Conservation (phyloP, 2,329 filamentous ascomycete genomes). For the Fusarium xyrophilum region DNA sequence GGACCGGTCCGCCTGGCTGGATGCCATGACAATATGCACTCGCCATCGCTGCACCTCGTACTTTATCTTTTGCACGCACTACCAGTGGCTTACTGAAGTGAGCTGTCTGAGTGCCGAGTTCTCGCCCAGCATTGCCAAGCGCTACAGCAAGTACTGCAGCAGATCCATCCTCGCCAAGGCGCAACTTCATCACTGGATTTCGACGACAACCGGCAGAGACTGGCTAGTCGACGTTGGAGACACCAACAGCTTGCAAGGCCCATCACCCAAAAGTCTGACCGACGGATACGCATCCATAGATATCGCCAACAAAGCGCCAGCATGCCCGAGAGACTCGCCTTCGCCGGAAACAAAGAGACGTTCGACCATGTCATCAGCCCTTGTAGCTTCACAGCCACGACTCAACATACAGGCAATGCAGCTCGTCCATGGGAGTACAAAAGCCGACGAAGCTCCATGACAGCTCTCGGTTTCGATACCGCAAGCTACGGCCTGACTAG, state of each 20-base stretch:
- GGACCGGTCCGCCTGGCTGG: conserved; percentile 12
- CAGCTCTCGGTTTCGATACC: conserved; percentile 14
- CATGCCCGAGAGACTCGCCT: background rate
- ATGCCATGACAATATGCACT: conserved; percentile 25
- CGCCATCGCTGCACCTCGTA: conserved; percentile 16
- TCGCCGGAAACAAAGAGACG: background rate
- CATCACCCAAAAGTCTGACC: background rate
- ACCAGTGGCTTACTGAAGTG: conserved; percentile 27
- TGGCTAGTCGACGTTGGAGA: conserved; percentile 27
- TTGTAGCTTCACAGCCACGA: conserved; percentile 13
- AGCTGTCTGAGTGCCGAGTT: conserved; percentile 23
- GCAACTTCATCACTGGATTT: conserved; percentile 20
- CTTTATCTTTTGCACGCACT: conserved; percentile 23
- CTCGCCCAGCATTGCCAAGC: background rate
- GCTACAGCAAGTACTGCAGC: conserved; percentile 16
- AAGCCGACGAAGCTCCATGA: background rate
- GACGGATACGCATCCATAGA: conserved; percentile 3
- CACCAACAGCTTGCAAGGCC: background rate
- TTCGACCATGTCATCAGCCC: conserved; percentile 11
- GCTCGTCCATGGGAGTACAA: conserved; percentile 29
- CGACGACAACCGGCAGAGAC: background rate
- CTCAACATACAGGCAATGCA: conserved; percentile 7
- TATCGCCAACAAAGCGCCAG: background rate
- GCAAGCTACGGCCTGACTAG: conserved; percentile 10
- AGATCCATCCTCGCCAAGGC: conserved; percentile 25